A percentile compares a stretch with the other conserved stretches of the same genome.
phyloP scores from a whole-genome alignment of 2,329 filamentous ascomycete genomes.

The Emericellopsis atlantica region DNA sequence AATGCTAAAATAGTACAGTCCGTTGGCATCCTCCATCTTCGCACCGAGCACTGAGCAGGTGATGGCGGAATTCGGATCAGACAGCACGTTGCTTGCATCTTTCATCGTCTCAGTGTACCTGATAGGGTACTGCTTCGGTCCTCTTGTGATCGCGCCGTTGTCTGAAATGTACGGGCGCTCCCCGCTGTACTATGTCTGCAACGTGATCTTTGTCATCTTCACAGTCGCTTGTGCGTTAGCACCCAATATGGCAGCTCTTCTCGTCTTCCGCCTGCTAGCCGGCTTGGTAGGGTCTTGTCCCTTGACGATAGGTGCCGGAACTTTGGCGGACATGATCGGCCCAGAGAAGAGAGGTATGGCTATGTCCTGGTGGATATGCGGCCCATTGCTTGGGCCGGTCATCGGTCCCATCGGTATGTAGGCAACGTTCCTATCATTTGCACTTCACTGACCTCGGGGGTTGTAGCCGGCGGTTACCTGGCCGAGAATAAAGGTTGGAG shows the following conservation, averaged over 20 bases:
- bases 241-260: constrained; percentile 29
- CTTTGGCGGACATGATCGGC: constrained; percentile 35
- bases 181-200: constrained; percentile 29
- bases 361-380: constrained; percentile 33
- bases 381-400: constrained; percentile 34
- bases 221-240: constrained; percentile 34
- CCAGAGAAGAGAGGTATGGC: constrained; percentile 32
- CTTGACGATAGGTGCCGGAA: constrained; percentile 34
- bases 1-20: background rate
- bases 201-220: constrained; percentile 37
- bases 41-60: constrained; percentile 20
- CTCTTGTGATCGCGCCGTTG: constrained; percentile 36
- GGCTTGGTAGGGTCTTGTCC: constrained; percentile 20
- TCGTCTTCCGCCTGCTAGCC: constrained; percentile 34
- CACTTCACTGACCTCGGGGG: too few species aligned
- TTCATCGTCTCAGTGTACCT: constrained; percentile 24
- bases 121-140: constrained; percentile 38
- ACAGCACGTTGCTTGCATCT: constrained; percentile 30
- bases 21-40: background rate
- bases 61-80: constrained; percentile 34
- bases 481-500: constrained; percentile 32
- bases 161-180: constrained; percentile 37
- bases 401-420: constrained; percentile 27
- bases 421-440: background rate
- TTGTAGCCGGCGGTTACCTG: constrained; percentile 28